Conservation (phyloP, 106 monocot genomes). For the Platanthera zijinensis region DNA sequence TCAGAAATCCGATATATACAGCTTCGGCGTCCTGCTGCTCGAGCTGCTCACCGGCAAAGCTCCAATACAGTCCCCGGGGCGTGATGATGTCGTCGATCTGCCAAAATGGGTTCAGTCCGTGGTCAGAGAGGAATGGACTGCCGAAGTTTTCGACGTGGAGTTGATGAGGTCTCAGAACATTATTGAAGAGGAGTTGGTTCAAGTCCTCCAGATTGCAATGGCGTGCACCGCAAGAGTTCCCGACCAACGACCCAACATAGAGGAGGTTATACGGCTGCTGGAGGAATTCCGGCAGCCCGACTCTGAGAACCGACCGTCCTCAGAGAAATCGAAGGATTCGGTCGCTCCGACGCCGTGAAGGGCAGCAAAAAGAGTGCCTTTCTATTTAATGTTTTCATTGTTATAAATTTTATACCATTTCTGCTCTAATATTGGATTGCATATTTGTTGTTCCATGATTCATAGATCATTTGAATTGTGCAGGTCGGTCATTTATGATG, state of each 20-base stretch:
- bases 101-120: conserved; percentile 16
- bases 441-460: conserved; percentile 3
- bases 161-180: conserved; percentile 6
- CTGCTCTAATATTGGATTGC: background rate
- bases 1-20: conserved; percentile 51
- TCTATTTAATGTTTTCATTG: background rate
- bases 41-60: conserved; percentile 53
- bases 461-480: conserved; percentile 4
- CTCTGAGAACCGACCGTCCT: conserved; percentile 11
- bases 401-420: conserved; percentile 2
- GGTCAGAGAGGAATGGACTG: conserved; percentile 15
- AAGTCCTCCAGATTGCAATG: conserved; percentile 18
- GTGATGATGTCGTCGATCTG: conserved; percentile 21
- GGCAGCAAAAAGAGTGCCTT: background rate
- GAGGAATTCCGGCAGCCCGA: conserved; percentile 11
- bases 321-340: conserved; percentile 10
- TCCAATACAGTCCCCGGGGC: conserved; percentile 24
- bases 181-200: conserved; percentile 11
- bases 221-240: conserved; percentile 8
- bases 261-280: conserved; percentile 15
- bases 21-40: conserved; percentile 53
- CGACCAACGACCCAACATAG: conserved; percentile 10
- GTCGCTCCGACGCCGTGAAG: background rate
- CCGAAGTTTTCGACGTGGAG: conserved; percentile 15
- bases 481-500: background rate